phyloP scores from a whole-genome alignment of 441 rosid genomes.

The Corymbia citriodora region DNA sequence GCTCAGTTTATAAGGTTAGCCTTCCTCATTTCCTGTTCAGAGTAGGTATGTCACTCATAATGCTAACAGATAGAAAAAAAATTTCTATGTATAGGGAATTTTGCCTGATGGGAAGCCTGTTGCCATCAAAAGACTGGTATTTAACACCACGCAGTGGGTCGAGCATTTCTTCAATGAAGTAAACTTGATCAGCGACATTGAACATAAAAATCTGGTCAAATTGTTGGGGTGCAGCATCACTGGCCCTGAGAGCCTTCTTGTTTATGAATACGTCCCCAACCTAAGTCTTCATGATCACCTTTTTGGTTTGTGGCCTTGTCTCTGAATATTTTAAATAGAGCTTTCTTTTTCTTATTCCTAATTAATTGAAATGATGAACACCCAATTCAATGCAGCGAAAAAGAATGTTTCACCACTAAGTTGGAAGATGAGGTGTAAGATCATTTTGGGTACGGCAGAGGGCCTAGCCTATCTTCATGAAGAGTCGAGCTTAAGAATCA shows the following conservation, averaged over 20 bases:
- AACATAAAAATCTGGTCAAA: constrained; percentile 78
- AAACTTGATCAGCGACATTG: constrained; percentile 59
- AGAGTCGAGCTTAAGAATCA: constrained; percentile 61
- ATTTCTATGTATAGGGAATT: constrained; percentile 43
- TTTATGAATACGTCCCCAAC: constrained; percentile 75
- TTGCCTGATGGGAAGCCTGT: constrained; percentile 57
- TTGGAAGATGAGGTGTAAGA: constrained; percentile 51
- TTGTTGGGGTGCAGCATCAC: constrained; percentile 83
- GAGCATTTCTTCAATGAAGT: constrained; percentile 95
- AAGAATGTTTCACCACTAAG: constrained; percentile 13
- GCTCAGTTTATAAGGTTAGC: constrained; percentile 72
- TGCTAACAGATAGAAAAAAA: neutral
- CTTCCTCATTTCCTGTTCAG: neutral
- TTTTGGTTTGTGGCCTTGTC: constrained; percentile 32
- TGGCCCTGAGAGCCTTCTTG: constrained; percentile 86
- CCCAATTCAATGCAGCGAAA: constrained; percentile 11
- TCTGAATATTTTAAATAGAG: neutral
- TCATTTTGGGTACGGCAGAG: constrained; percentile 70
- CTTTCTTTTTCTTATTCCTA: neutral
- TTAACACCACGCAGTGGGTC: constrained; percentile 86
- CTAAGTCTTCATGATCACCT: constrained; percentile 63
- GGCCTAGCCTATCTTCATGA: constrained; percentile 82
- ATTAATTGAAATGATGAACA: neutral
- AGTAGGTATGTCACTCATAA: neutral
- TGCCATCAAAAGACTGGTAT: constrained; percentile 79